Evolutionary conservation across 352 stramenopile genomes (phyloP).

Genomic region (Peronosclerospora sorghi): DNA sequence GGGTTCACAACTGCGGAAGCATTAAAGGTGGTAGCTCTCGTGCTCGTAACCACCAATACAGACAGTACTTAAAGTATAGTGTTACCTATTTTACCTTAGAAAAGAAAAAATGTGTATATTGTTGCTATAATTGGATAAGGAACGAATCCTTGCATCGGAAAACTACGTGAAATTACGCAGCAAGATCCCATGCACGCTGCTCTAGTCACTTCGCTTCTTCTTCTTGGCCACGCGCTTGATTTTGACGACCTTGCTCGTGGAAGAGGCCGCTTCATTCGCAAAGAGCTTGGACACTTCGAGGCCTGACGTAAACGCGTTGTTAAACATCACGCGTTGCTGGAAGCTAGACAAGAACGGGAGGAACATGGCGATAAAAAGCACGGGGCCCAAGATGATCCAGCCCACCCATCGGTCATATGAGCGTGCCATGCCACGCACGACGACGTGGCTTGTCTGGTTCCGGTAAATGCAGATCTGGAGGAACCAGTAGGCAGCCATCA

Average conservation of each 20-base stretch:
- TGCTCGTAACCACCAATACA: no score
- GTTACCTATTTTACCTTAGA: constrained; percentile 11
- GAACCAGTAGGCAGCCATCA: constrained; percentile 79
- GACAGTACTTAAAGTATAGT: no score
- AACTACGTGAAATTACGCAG: not conserved
- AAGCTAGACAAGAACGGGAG: constrained; percentile 77
- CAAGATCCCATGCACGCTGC: not conserved
- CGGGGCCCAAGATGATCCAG: constrained; percentile 82
- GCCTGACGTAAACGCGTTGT: constrained; percentile 81
- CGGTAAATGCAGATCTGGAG: constrained; percentile 65
- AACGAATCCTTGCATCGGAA: constrained; percentile 1
- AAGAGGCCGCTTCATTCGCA: constrained; percentile 70
- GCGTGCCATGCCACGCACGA: constrained; percentile 61
- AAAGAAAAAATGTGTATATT: constrained; percentile 14
- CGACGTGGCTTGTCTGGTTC: constrained; percentile 72
- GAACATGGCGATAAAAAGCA: constrained; percentile 85
- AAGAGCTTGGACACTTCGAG: constrained; percentile 84
- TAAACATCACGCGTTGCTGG: constrained; percentile 87
- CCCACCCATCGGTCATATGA: constrained; percentile 73
- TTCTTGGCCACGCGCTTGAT: constrained; percentile 84
- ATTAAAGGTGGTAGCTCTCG: no score
- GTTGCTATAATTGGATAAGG: constrained; percentile 17
- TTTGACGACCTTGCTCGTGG: constrained; percentile 66
- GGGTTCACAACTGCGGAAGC: no score
- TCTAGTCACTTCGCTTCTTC: constrained; percentile 57